Conservation (phyloP, 257 asterid species). For the Solanum stenotomum region DNA sequence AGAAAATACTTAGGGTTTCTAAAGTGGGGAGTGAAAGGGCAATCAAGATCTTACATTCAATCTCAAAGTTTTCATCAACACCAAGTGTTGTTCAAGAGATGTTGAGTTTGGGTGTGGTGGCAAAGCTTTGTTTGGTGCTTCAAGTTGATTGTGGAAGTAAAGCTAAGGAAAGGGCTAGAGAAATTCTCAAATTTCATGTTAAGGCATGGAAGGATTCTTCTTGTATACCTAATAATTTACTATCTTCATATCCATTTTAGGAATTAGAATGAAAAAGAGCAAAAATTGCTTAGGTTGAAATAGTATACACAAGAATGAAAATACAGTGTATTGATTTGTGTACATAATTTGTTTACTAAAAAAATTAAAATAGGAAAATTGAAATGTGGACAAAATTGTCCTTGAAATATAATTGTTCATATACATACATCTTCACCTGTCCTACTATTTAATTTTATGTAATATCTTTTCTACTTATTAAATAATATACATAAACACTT, state of each 20-base stretch:
- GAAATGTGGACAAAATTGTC: background rate
- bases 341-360: background rate
- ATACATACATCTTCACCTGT: background rate
- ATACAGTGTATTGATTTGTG: background rate
- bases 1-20: conserved; percentile 79
- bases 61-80: conserved; percentile 47
- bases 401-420: background rate
- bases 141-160: conserved; percentile 57
- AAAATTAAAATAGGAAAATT: background rate
- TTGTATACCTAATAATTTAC: conserved; percentile 39
- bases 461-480: background rate
- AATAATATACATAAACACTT: background rate
- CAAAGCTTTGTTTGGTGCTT: conserved; percentile 53
- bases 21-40: conserved; percentile 50
- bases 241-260: conserved; percentile 34
- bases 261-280: background rate
- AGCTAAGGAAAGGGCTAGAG: conserved; percentile 58
- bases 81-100: conserved; percentile 45
- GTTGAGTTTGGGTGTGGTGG: conserved; percentile 64
- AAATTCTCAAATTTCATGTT: conserved; percentile 48
- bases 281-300: background rate
- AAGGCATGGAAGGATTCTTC: conserved; percentile 58
- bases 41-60: conserved; percentile 50
- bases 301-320: background rate
- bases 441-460: background rate